Base-by-base conservation (phyloP, 129 eudicot species). In the Sambucus nigra region DNA sequence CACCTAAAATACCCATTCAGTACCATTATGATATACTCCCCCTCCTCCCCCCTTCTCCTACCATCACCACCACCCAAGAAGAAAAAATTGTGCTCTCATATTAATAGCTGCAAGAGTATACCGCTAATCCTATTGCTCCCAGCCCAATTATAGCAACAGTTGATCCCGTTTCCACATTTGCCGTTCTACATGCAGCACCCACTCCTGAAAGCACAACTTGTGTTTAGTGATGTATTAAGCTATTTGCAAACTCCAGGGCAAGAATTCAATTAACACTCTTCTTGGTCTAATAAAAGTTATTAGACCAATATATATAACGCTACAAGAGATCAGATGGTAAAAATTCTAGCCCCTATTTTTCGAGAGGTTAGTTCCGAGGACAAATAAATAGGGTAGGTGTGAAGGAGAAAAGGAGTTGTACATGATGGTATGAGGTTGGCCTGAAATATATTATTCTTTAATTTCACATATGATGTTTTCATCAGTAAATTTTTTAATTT, bases 131-230 rank as follows among this genome's bases (percentile, higher is more conserved):
- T 54, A 91, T 66, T 28, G 73, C 74, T 28, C 98, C 98, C 1
- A 91, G 76, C 6, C 98, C 98, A 70, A 85, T 76, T 64, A 91
- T 82, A 39, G 80, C 95, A 69, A 91, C 91, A 5, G 95, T 81
- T 35, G 98, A 69, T 49, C 95, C 95, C 51, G 66, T 27, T 72
- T 85, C 89, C 46, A 91, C 95, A 27, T 77, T 63, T 47, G 95
- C 98, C 27, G 82, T 60, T 81, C 61, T 91, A 76, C 79, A 79
- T 1, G 98, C 95, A 56, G 98, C 94, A 67, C 95, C 95, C 19
- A 91, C 75, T 15, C 98, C 98, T 91, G 76, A 69, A 77, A 45
- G 51, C 46, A 0, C 46, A 40, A 40, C 46, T 40, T 7, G 46
- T 40, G 46, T 40, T 40, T 40, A 40, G 46, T 40, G 1, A 40